Evolutionary conservation across 208 protist genomes (phyloP).

Genomic region (Lotmaria passim): DNA sequence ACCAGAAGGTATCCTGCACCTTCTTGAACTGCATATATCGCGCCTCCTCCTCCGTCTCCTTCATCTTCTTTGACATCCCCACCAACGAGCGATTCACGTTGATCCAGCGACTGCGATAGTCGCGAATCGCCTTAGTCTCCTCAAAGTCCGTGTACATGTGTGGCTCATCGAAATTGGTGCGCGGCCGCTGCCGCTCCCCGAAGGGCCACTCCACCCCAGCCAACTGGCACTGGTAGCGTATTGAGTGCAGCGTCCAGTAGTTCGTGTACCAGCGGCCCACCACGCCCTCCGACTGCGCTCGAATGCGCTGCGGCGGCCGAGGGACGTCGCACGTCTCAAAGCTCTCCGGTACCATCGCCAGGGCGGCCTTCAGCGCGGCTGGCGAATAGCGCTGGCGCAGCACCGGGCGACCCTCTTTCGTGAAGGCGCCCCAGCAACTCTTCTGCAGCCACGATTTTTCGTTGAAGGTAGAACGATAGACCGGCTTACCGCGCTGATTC

Average conservation of each 20-base stretch:
- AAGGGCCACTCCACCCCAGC: conserved; percentile 80
- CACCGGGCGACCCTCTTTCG: conserved; percentile 60
- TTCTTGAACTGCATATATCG: conserved; percentile 88
- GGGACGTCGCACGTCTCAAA: conserved; percentile 87
- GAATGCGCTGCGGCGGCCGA: conserved; percentile 86
- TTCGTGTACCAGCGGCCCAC: conserved; percentile 92
- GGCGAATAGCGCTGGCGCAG: conserved; percentile 83
- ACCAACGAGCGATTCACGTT: conserved; percentile 91
- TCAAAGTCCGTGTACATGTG: conserved; percentile 92
- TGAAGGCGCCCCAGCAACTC: conserved; percentile 51
- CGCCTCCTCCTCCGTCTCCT: conserved; percentile 88
- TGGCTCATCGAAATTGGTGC: conserved; percentile 91
- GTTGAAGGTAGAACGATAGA: conserved; percentile 74
- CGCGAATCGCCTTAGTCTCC: conserved; percentile 85
- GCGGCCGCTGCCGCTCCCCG: conserved; percentile 76
- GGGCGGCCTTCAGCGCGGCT: conserved; percentile 67
- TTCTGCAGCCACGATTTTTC: conserved; percentile 86
- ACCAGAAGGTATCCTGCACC: conserved; percentile 91
- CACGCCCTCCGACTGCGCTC: conserved; percentile 84
- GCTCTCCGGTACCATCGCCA: conserved; percentile 77
- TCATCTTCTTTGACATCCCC: conserved; percentile 88
- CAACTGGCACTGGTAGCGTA: conserved; percentile 87
- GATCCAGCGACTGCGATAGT: conserved; percentile 92
- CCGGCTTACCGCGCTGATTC: conserved; percentile 60
- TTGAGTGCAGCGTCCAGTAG: conserved; percentile 91